Evolutionary conservation across 768 basidiomycete genomes (phyloP), one percentile per base, ranked within the genome.

Genomic region (Tubosaeta brunneosetosa): DNA sequence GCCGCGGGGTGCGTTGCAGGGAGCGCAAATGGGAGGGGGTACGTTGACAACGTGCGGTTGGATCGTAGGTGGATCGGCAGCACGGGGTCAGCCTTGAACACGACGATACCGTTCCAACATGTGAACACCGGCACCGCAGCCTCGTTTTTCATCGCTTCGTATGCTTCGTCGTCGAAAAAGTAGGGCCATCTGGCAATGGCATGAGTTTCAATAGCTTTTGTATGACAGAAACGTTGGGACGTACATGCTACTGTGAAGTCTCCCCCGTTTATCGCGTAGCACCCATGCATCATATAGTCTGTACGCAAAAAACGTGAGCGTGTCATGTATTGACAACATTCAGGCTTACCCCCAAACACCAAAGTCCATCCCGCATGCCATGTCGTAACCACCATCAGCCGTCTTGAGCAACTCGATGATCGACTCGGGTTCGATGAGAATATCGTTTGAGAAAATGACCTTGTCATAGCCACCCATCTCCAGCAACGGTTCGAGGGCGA

Each of bases 101-200:
- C 71, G 44, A 66, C 66, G 55, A 77, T 73, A 31, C 76, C 76
- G 46, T 77, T 77, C 76, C 76, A 77, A 61, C 76, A 77, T 0
- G 73, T 54, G 51, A 75, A 73, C 6, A 76, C 75, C 10, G 76
- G 74, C 2, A 68, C 75, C 11, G 76, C 73, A 13, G 70, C 67
- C 33, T 72, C 75, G 11, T 48, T 55, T 46, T 67, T 61, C 58
- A 77, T 66, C 3, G 71, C 70, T 38, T 64, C 57, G 54, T 66
- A 64, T 46, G 60, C 71, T 10, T 66, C 68, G 7, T 65, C 56
- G 41, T 77, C 74, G 37, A 76, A 65, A 53, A 77, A 71, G 53
- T 73, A 77, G 0, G 76, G 76, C 75, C 76, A 63, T 52, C 62
- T 63, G 32, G 25, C 11, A 6, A 17, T 0, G 1, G 8, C 7